Percentiles rank a stretch among this genome's conserved stretches.
These are phyloP conservation scores for Saccharomycopsis sp. DNA, from an alignment of 805 yeast species.

Conservation along the genomic window DNA sequence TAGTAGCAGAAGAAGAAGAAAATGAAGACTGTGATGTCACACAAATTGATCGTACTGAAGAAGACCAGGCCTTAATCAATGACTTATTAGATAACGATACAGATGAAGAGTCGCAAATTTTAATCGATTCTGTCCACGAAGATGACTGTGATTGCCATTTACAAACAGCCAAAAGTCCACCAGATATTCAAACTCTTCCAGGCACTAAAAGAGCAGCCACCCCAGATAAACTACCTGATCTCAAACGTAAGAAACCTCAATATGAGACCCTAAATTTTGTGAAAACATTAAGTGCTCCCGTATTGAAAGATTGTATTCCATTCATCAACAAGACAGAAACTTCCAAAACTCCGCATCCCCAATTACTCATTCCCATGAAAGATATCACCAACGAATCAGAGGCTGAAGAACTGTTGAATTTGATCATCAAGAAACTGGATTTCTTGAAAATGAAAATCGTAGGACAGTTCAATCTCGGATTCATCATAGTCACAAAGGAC, in stretches of 20 bases:
- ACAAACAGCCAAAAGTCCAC: background rate
- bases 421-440: slow-evolving; percentile 64
- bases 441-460: slow-evolving; percentile 69
- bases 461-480: slow-evolving; percentile 96
- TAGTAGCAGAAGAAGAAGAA: slow-evolving; percentile 8
- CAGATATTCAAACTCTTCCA: background rate
- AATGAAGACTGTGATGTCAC: slow-evolving; percentile 2
- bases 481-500: slow-evolving; percentile 66
- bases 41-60: slow-evolving; percentile 11
- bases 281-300: background rate
- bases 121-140: too few species aligned
- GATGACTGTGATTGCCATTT: background rate
- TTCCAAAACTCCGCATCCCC: background rate
- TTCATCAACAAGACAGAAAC: background rate
- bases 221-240: background rate
- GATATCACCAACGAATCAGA: slow-evolving; percentile 11
- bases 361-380: background rate
- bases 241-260: background rate
- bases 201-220: background rate
- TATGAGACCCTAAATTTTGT: background rate
- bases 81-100: background rate
- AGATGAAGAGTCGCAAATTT: too few species aligned
- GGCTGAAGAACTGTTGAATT: slow-evolving; percentile 12
- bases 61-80: background rate
- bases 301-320: background rate